These are phyloP conservation scores for Ophiostoma angusticollis DNA, from an alignment of 2,329 filamentous ascomycete species.

Conservation along the genomic window DNA sequence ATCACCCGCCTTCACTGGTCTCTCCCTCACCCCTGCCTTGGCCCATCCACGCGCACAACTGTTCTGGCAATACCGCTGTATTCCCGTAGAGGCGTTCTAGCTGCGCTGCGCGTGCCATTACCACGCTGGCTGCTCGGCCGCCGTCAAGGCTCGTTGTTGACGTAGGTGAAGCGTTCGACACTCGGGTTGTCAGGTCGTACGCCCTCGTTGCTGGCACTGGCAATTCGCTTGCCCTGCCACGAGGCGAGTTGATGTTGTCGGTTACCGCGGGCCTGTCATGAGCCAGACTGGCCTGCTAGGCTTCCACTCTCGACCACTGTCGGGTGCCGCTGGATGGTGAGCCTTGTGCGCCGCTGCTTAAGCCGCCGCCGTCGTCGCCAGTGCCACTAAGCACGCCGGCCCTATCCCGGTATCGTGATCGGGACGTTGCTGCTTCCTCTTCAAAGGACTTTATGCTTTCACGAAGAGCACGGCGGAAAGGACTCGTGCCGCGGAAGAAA, in stretches of 20 bases:
- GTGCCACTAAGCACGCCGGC: neutral
- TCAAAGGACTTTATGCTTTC: conserved; percentile 30
- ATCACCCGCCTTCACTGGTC: neutral
- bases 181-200: neutral
- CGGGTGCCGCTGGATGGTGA: conserved; percentile 3
- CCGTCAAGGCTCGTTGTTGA: neutral
- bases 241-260: conserved; percentile 5
- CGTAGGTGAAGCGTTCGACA: neutral
- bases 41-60: conserved; percentile 10
- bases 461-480: conserved; percentile 39
- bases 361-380: too few species aligned
- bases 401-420: neutral
- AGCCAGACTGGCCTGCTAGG: conserved; percentile 12
- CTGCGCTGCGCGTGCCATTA: neutral
- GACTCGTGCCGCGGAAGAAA: conserved; percentile 41
- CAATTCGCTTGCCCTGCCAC: neutral
- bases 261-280: conserved; percentile 5
- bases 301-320: conserved; percentile 14
- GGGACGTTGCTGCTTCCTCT: conserved; percentile 8
- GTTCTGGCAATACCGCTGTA: conserved; percentile 9
- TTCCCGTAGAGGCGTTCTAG: conserved; percentile 9
- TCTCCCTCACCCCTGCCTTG: neutral
- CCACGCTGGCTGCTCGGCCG: neutral
- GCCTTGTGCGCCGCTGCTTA: too few species aligned
- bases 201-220: too few species aligned